phyloP scores from a whole-genome alignment of 2,329 filamentous ascomycete genomes.

The Amylocarpus encephaloides region DNA sequence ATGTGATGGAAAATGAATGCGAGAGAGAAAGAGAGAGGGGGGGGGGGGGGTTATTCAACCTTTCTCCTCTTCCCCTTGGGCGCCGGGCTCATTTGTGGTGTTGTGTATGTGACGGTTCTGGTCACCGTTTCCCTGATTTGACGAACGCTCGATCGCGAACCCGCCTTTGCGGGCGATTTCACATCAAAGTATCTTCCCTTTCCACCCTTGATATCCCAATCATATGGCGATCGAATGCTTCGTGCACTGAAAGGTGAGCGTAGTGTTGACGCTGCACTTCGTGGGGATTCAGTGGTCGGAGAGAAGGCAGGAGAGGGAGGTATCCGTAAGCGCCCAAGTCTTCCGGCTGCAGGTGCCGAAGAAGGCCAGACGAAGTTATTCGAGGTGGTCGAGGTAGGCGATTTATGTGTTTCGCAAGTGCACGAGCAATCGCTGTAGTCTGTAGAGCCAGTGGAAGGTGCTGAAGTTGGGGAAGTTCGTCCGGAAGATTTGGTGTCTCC shows the following conservation, averaged over 20 bases:
- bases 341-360: conserved; percentile 53
- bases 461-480: conserved; percentile 42
- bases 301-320: conserved; percentile 69
- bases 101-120: conserved; percentile 80
- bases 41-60: conserved; percentile 39
- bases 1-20: neutral
- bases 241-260: conserved; percentile 68
- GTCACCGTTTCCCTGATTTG: conserved; percentile 86
- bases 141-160: conserved; percentile 55
- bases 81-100: conserved; percentile 76
- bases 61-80: conserved; percentile 91
- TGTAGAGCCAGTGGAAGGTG: conserved; percentile 34
- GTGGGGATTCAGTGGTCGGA: conserved; percentile 56
- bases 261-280: conserved; percentile 45
- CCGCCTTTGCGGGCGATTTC: conserved; percentile 40
- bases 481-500: conserved; percentile 34
- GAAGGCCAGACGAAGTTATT: conserved; percentile 51
- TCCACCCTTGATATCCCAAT: conserved; percentile 64
- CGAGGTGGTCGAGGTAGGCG: conserved; percentile 52
- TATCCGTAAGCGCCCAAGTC: conserved; percentile 60
- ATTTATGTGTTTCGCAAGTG: conserved; percentile 47
- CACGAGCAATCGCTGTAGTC: conserved; percentile 51
- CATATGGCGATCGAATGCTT: conserved; percentile 63
- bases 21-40: neutral
- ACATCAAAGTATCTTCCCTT: conserved; percentile 58